phyloP scores from a whole-genome alignment of 441 rosid species.

The Melastoma candidum region DNA sequence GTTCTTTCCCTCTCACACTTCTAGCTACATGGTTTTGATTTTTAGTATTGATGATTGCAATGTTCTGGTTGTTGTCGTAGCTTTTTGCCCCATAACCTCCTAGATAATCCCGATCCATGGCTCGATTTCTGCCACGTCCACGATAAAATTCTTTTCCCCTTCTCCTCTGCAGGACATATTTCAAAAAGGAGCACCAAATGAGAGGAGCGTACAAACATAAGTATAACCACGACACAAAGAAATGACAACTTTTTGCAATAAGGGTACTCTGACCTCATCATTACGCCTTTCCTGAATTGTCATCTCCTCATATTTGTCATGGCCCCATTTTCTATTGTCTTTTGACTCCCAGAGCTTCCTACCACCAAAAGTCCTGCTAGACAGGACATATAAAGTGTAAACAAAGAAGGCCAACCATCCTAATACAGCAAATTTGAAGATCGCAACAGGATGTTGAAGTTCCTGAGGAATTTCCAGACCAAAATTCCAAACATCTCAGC shows the following conservation, averaged over 20 bases:
- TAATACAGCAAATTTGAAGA: background rate
- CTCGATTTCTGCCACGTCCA: constrained; percentile 50
- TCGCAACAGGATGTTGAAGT: no score
- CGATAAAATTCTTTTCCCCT: constrained; percentile 47
- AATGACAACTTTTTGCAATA: background rate
- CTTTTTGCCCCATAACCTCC: constrained; percentile 44
- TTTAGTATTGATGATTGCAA: constrained; percentile 13
- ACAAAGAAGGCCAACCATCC: background rate
- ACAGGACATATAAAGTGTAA: constrained; percentile 12
- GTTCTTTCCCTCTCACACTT: constrained; percentile 71
- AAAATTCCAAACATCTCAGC: no score
- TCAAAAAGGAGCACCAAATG: constrained; percentile 10
- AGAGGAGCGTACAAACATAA: constrained; percentile 7
- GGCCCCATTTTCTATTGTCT: constrained; percentile 96
- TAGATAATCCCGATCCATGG: constrained; percentile 39
- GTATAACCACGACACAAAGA: background rate
- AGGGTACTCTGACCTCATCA: constrained; percentile 33
- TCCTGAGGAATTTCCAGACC: no score
- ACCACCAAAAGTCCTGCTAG: constrained; percentile 66
- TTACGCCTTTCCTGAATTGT: constrained; percentile 46
- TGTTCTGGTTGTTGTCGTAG: constrained; percentile 15
- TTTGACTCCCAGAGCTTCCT: constrained; percentile 84
- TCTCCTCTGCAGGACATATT: constrained; percentile 46
- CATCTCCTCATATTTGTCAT: constrained; percentile 92
- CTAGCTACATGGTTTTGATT: constrained; percentile 47